Evolutionary conservation across 2,329 filamentous ascomycete species (phyloP).

Genomic region (Calonectria honghensis): DNA sequence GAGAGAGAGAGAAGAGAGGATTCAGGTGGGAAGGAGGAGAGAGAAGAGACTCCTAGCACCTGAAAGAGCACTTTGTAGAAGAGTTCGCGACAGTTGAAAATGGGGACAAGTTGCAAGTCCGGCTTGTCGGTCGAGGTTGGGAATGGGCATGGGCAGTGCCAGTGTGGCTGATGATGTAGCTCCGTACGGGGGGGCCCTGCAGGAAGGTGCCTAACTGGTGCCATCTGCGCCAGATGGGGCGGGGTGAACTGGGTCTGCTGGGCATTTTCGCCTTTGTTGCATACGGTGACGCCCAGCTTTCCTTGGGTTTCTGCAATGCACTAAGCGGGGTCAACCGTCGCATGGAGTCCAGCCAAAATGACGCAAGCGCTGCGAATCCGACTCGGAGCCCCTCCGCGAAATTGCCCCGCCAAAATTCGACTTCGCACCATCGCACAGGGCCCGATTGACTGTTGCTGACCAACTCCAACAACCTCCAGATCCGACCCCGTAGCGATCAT

Average conservation of each 20-base stretch:
- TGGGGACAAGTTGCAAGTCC: constrained; percentile 46
- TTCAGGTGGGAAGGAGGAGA: constrained; percentile 36
- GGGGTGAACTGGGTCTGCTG: constrained; percentile 43
- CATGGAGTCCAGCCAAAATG: constrained; percentile 49
- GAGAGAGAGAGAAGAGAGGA: constrained; percentile 25
- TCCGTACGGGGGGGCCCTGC: constrained; percentile 44
- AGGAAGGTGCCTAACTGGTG: constrained; percentile 45
- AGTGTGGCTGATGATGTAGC: constrained; percentile 56
- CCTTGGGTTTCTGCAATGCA: constrained; percentile 38
- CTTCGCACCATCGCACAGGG: constrained; percentile 44
- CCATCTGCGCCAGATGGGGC: constrained; percentile 32
- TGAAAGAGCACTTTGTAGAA: constrained; percentile 37
- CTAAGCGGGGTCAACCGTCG: constrained; percentile 32
- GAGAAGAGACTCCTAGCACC: constrained; percentile 34
- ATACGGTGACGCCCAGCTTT: constrained; percentile 31
- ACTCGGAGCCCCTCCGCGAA: constrained; percentile 46
- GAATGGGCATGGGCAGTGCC: constrained; percentile 43
- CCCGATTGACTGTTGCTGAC: constrained; percentile 42
- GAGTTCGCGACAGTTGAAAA: constrained; percentile 44
- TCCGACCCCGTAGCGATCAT: constrained; percentile 65
- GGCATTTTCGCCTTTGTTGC: constrained; percentile 38
- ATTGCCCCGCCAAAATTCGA: constrained; percentile 50
- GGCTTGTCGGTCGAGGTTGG: constrained; percentile 44
- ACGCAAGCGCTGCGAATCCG: constrained; percentile 49
- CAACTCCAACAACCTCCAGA: constrained; percentile 31